Base-by-base conservation (phyloP, 768 basidiomycete genomes). In the Mycena sanguinolenta region DNA sequence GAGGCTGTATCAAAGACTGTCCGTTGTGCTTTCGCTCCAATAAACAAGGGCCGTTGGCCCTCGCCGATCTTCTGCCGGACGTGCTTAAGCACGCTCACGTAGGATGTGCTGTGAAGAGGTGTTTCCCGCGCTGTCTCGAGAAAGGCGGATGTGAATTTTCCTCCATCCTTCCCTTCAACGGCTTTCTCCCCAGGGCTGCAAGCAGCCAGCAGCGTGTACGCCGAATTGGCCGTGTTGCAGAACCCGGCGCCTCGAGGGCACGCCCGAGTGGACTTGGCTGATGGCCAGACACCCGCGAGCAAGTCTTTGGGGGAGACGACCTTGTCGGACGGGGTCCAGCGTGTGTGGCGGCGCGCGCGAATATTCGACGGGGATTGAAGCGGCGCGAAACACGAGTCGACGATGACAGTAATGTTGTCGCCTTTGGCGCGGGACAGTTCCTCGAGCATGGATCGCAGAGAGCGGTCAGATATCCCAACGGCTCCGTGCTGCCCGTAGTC, bases 391-490 rank as follows among this genome's bases (percentile, higher is more conserved):
- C 89, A 92, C 72, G 88, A 86, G 77, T 92, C 91, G 27, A 92
- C 81, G 64, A 92, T 84, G 65, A 92, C 77, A 1, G 91, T 90
- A 77, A 93, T 88, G 68, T 93, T 93, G 77, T 92, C 83, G 34
- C 91, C 91, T 73, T 92, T 93, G 53, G 79, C 80, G 28, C 79
- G 78, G 21, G 84, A 80, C 46, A 93, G 85, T 61, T 91, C 88
- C 61, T 75, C 73, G n/a, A 93, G 78, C 83, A 92, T 86, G 44
- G 90, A 85, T 49, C 84, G 83, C 64, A 93, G 80, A 13, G 91
- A 91, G 58, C 88, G 87, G 79, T 92, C 91, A 53, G 90, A 90
- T 69, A 93, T 90, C 28, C 91, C 92, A 10, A 89, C 85, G 68
- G 88, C 79, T 17, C 78, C 76, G 67, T 83, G 87, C 36, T 84